A percentile compares a stretch with the other conserved stretches of the same genome.
Conservation (phyloP, 495 filamentous ascomycete species). For the Aspergillus wentii region DNA sequence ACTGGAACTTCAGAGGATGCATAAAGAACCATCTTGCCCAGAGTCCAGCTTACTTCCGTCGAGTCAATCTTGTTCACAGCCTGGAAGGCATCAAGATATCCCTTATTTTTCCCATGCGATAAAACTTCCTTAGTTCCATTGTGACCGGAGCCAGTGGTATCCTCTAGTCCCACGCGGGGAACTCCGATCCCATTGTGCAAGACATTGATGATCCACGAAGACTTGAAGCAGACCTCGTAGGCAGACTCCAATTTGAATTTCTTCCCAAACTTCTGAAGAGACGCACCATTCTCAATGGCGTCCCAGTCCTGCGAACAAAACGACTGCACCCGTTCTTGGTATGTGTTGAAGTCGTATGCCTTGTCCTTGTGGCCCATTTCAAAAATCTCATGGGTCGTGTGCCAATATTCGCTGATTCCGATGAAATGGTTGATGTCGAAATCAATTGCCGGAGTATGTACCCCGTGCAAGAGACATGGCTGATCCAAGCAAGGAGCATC, state of each 20-base stretch:
- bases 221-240: conserved; percentile 92
- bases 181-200: conserved; percentile 94
- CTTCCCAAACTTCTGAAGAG: conserved; percentile 63
- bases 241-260: conserved; percentile 72
- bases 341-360: conserved; percentile 86
- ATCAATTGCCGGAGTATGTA: conserved; percentile 92
- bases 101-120: conserved; percentile 67
- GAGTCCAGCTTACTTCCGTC: conserved; percentile 96
- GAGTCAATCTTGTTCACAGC: conserved; percentile 88
- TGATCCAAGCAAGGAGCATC: conserved; percentile 76
- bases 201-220: conserved; percentile 94
- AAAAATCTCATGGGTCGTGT: conserved; percentile 94
- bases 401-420: conserved; percentile 98
- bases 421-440: conserved; percentile 98
- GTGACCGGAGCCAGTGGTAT: conserved; percentile 37
- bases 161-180: conserved; percentile 80
- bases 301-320: conserved; percentile 86
- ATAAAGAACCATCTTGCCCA: conserved; percentile 97
- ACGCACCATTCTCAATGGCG: conserved; percentile 60
- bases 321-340: conserved; percentile 76
- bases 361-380: conserved; percentile 74
- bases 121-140: conserved; percentile 76
- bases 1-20: conserved; percentile 82
- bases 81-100: conserved; percentile 85
- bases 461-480: conserved; percentile 83